Conservation (phyloP, 2,329 filamentous ascomycete species). For the Botryotinia calthae region DNA sequence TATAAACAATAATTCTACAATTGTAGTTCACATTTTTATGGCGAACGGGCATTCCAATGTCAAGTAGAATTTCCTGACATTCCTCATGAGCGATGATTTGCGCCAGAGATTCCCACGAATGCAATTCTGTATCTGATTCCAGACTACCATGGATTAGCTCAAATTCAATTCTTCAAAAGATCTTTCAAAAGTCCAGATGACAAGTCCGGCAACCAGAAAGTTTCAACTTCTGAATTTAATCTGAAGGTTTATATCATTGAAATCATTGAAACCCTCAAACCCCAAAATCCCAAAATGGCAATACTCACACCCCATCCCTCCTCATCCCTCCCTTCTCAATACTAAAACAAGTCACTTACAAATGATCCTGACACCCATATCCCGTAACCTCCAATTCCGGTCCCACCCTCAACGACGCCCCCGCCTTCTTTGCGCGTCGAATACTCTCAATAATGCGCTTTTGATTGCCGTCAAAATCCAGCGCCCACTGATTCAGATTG, state of each 20-base stretch:
- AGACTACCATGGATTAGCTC: constrained; percentile 24
- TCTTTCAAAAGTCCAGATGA: not conserved
- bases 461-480: constrained; percentile 20
- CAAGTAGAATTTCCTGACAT: constrained; percentile 64
- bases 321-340: rapidly evolving
- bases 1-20: constrained; percentile 60
- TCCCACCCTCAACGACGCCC: constrained; percentile 55
- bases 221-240: not conserved
- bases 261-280: no score
- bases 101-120: constrained; percentile 44
- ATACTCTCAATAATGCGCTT: constrained; percentile 60
- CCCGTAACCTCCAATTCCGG: constrained; percentile 42
- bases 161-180: not conserved
- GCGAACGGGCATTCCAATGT: constrained; percentile 60
- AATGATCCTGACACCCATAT: constrained; percentile 63
- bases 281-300: not conserved
- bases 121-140: constrained; percentile 51
- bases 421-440: constrained; percentile 50
- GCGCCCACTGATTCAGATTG: constrained; percentile 17
- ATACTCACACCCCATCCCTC: not conserved
- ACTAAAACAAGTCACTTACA: not conserved
- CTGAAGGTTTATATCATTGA: not conserved
- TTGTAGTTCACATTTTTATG: constrained; percentile 61
- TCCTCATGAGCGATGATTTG: constrained; percentile 58
- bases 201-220: not conserved